Evolutionary conservation across 331 rosid species (phyloP), one percentile per base, ranked within the genome.

Genomic region (Prunus yedoensis): DNA sequence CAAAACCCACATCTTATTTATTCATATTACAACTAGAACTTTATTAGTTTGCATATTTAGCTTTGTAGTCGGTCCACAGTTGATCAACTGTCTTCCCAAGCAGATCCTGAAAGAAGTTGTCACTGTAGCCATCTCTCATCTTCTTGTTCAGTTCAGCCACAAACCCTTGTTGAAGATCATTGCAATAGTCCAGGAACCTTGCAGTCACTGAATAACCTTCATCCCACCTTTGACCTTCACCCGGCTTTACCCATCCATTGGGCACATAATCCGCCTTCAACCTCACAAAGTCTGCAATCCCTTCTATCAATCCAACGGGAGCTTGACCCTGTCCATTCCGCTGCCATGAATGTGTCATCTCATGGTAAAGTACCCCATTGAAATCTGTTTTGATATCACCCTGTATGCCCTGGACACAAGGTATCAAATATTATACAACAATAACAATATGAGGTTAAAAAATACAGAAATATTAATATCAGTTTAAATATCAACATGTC

Each of bases 261-360:
- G 83, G 78, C 13, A 66, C 83, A 58, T 74, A 86, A 5, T 80
- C 79, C 1, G 92, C 85, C 82, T 79, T 86, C 15, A 86, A 66
- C 79, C 87, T 86, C 83, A 88, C 78, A 1, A 32, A 32, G 38
- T 32, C 38, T 32, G 38, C 38, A 32, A 32, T 32, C 38, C 38
- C 38, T 32, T 81, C 86, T 23, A 60, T 78, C 17, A 88, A 68
- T 5, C 79, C 80, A n/a, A 25, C 18, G 1, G 78, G 74, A 7
- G 84, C 68, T 2, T 25, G 38, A 1, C 72, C 66, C 0, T 53
- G 54, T 16, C 88, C 89, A 74, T 77, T 49, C 88, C 90, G 78
- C 54, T 84, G 93, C 93, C 90, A 88, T 20, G 85, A 71, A 8
- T 86, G 93, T 2, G 81, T 67, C 80, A 78, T 70, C 67, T 88